These are phyloP conservation scores for Hypoxylon subgilvum DNA, from an alignment of 495 filamentous ascomycete species.

Conservation along the genomic window DNA sequence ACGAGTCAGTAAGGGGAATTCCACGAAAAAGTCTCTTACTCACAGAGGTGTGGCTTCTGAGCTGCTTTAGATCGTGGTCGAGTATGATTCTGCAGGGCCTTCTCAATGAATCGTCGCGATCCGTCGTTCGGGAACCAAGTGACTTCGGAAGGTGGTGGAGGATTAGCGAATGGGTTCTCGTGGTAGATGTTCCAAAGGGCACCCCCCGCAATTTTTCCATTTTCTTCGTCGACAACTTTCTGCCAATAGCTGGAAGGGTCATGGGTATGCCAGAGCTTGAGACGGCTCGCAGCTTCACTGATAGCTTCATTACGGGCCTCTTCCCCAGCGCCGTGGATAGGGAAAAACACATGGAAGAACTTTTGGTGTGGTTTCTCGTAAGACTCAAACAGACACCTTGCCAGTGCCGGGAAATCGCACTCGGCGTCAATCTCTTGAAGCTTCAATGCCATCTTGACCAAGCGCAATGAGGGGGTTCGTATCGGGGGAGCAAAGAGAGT, in stretches of 20 bases:
- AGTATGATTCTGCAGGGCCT: slow-evolving; percentile 33
- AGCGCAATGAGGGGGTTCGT: too few species aligned
- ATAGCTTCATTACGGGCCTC: slow-evolving; percentile 29
- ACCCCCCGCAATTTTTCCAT: slow-evolving; percentile 39
- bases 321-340: slow-evolving; percentile 13
- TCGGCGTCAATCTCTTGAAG: slow-evolving; percentile 22
- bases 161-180: slow-evolving; percentile 39
- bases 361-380: slow-evolving; percentile 28
- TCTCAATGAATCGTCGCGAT: slow-evolving; percentile 32
- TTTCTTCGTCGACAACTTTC: slow-evolving; percentile 44
- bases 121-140: slow-evolving; percentile 46
- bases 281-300: slow-evolving; percentile 37
- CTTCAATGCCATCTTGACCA: slow-evolving; percentile 16
- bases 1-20: not conserved
- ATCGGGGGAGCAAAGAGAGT: too few species aligned
- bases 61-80: slow-evolving; percentile 31
- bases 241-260: slow-evolving; percentile 39
- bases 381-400: slow-evolving; percentile 32
- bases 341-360: slow-evolving; percentile 37
- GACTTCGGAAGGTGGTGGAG: slow-evolving; percentile 12
- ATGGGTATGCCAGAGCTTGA: slow-evolving; percentile 32
- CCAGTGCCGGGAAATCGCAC: slow-evolving; percentile 23
- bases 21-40: too few species aligned
- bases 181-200: slow-evolving; percentile 44
- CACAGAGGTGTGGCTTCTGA: slow-evolving; percentile 41